phyloP scores from a whole-genome alignment of 768 basidiomycete genomes.

The Dioszegia hungarica region DNA sequence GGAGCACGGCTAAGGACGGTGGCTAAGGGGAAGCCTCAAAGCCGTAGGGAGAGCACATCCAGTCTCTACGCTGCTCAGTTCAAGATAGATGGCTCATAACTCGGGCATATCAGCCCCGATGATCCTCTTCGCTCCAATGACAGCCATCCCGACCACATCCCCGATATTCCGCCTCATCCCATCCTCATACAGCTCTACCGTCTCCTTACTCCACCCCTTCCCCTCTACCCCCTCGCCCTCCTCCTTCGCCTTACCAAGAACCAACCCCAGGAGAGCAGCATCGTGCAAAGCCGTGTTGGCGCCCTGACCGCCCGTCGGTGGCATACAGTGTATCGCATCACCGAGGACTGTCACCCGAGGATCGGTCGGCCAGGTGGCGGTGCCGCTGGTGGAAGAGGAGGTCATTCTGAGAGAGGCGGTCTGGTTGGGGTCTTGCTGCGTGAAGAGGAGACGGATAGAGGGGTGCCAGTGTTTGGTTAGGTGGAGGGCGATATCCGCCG shows the following conservation, averaged over 20 bases:
- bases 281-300: slow-evolving; percentile 20
- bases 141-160: slow-evolving; percentile 8
- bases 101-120: not conserved
- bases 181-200: slow-evolving; percentile 10
- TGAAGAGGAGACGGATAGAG: slow-evolving; percentile 2
- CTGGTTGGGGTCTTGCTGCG: not conserved
- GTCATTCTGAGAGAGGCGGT: slow-evolving; percentile 12
- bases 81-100: too few relatives aligned
- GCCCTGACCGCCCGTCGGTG: slow-evolving; percentile 20
- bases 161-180: slow-evolving; percentile 12
- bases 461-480: slow-evolving; percentile 10
- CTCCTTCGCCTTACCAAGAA: not conserved
- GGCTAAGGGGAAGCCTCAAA: too few relatives aligned
- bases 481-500: not conserved
- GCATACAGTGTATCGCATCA: slow-evolving; percentile 22
- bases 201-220: slow-evolving; percentile 7
- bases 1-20: too few relatives aligned
- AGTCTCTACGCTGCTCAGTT: too few relatives aligned
- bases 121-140: slow-evolving; percentile 5
- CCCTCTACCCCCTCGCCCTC: not conserved
- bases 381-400: not conserved
- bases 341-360: slow-evolving; percentile 16
- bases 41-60: too few relatives aligned
- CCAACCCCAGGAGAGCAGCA: slow-evolving; percentile 4
- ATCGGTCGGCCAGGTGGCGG: slow-evolving; percentile 10